Base-by-base conservation (phyloP, 768 basidiomycete species). In the Brasilioporus rufonigricans region DNA sequence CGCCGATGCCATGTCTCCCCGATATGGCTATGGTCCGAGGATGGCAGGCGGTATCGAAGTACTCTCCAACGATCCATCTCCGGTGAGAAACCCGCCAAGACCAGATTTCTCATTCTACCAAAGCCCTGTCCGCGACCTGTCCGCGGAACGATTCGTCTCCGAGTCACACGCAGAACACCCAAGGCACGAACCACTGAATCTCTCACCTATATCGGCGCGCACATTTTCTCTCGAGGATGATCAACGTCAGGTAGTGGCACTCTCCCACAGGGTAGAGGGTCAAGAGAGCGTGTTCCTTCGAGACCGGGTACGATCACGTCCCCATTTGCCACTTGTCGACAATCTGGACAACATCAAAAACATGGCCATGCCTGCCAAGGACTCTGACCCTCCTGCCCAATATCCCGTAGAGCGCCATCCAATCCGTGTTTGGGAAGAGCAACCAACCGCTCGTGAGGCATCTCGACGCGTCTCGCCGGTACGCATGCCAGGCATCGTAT, bases 21-120 rank as follows among this genome's bases (percentile, higher is more conserved):
- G 59, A 5, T 64, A 59, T 50, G 50, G 53, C 13, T 26, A 57
- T 27, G 65, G 61, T 27, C 65, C 65, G 39, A 70, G 52, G 50
- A 68, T 65, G 67, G 65, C 65, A 7, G 68, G 68, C 2, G 68
- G 68, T 19, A 58, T 70, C 35, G 40, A 63, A 27, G 48, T 68
- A 3, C 55, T 65, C 39, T 60, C 63, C 41, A 50, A 19, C 5
- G 61, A 70, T 35, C 19, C 55, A 0, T 14, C 59, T 36, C 10
- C 65, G 31, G 13, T 29, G 19, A 56, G 52, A 40, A 41, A 51
- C 43, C 19, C 43, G 4, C 49, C 53, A 8, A 62, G 59, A 46
- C 57, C 21, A 19, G 56, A 54, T 36, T 44, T 55, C 31, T 55
- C 61, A 32, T 52, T 23, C 29, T 64, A 57, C 44, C 63, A 58